Evolutionary conservation across 140 eudicot species (phyloP).

Genomic region (Anethum foeniculum): DNA sequence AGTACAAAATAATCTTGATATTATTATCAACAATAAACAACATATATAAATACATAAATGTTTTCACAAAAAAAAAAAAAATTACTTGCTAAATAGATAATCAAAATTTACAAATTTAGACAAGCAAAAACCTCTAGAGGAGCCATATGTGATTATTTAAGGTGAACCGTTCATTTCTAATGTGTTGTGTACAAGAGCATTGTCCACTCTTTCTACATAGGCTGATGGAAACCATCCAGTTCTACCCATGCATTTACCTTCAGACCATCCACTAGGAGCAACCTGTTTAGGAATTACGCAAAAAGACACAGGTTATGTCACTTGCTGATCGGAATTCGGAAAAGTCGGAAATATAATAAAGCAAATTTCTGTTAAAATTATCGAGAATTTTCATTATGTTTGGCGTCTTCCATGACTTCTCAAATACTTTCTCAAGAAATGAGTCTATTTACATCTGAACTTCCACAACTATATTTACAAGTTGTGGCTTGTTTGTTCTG

Average conservation of each 20-base stretch:
- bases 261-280: slow-evolving; percentile 84
- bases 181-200: slow-evolving; percentile 22
- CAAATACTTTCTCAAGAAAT: no score
- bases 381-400: not conserved
- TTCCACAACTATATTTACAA: not conserved
- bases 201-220: slow-evolving; percentile 54
- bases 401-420: not conserved
- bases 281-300: slow-evolving; percentile 29
- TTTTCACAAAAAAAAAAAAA: not conserved
- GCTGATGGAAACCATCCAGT: slow-evolving; percentile 98
- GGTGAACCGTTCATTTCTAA: slow-evolving; percentile 1
- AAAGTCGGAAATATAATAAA: not conserved
- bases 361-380: not conserved
- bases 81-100: not conserved
- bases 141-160: not conserved
- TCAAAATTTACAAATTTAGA: slow-evolving; percentile 5
- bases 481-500: not conserved
- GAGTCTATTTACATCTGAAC: not conserved
- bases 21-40: not conserved
- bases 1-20: not conserved
- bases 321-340: not conserved
- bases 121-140: not conserved
- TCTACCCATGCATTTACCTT: slow-evolving; percentile 82
- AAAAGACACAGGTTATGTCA: not conserved
- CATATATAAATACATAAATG: not conserved